Evolutionary conservation across 2,329 filamentous ascomycete species (phyloP), one percentile per base, ranked within the genome.

Genomic region (Monilinia laxa): DNA sequence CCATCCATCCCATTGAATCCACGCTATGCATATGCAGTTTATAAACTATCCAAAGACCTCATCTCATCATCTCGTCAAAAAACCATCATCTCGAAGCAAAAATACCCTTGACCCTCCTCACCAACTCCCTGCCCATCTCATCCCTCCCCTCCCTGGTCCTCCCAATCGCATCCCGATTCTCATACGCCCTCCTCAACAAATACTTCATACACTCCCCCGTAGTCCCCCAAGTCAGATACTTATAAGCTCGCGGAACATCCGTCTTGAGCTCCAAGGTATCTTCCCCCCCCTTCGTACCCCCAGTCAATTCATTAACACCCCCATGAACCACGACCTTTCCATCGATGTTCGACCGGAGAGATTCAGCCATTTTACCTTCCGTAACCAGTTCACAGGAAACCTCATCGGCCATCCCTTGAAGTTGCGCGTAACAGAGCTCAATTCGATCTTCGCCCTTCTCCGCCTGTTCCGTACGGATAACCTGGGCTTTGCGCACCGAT

Each of bases 321-420:
- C 31, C 31, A 35, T 35, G 31, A 9, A 35, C 31, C 31, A 35
- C 31, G 4, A 35, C 31, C 31, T 35, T 35, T 35, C 1, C 5
- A 35, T 35, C 31, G 31, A 6, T 9, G 31, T 5, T 35, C 31
- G 31, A 35, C 7, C 7, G 31, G 5, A 35, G 31, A 35, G 31
- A 35, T 35, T 35, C 31, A 9, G 31, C 31, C 31, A 35, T 35
- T 9, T 35, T 35, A 1, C 68, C 70, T 35, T 67, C 69, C 40
- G 73, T 70, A 0, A 77, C 73, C 2, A 89, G 78, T 75, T 87
- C 85, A 75, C 86, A 88, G 76, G 89, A 92, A 63, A 98, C 87
- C 76, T 97, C 93, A 73, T 98, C 94, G 1, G 94, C 94, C 94
- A 98, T 98, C 52, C 94, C 93, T 80, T 94, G 90, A 0, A 97